Percentiles rank a stretch among this genome's conserved stretches.
These are phyloP conservation scores for Colletotrichum magnum DNA, from an alignment of 2,329 filamentous ascomycete genomes.

Conservation along the genomic window DNA sequence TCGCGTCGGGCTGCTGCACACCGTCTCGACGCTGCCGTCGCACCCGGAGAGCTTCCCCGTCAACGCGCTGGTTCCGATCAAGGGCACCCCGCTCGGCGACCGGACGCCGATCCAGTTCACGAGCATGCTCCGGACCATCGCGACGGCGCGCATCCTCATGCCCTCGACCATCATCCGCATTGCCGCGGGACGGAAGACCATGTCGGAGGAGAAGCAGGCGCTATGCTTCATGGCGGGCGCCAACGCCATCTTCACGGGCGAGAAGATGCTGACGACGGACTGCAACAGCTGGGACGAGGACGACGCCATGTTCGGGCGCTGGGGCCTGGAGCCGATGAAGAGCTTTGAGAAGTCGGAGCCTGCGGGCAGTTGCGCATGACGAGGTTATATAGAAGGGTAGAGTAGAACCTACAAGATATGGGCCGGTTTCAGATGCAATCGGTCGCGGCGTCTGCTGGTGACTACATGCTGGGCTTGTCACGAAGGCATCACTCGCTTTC, in stretches of 20 bases:
- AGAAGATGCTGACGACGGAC: slow-evolving; percentile 95
- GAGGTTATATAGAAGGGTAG: not conserved
- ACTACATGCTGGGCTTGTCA: not conserved
- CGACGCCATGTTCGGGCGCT: slow-evolving; percentile 83
- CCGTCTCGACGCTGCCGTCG: slow-evolving; percentile 82
- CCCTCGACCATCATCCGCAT: slow-evolving; percentile 89
- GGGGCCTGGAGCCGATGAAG: slow-evolving; percentile 86
- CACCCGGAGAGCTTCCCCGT: slow-evolving; percentile 95
- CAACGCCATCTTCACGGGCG: slow-evolving; percentile 94
- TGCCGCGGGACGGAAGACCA: slow-evolving; percentile 85
- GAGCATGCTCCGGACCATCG: slow-evolving; percentile 84
- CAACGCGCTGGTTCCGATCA: slow-evolving; percentile 91
- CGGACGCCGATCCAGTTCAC: slow-evolving; percentile 81
- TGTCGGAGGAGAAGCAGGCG: slow-evolving; percentile 90
- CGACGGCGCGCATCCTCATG: slow-evolving; percentile 86
- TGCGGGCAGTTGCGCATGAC: not conserved
- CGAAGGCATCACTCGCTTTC: too few species aligned
- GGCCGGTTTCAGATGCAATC: too few species aligned
- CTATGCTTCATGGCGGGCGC: slow-evolving; percentile 92
- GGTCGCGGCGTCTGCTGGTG: not conserved
- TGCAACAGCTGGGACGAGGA: slow-evolving; percentile 95
- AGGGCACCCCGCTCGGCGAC: slow-evolving; percentile 87
- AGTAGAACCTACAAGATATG: not conserved
- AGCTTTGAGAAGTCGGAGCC: slow-evolving; percentile 57
- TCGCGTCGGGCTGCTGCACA: slow-evolving; percentile 86